Evolutionary conservation across 2,329 filamentous ascomycete species (phyloP), one percentile per base, ranked within the genome.

Genomic region (Rutstroemia sp.): DNA sequence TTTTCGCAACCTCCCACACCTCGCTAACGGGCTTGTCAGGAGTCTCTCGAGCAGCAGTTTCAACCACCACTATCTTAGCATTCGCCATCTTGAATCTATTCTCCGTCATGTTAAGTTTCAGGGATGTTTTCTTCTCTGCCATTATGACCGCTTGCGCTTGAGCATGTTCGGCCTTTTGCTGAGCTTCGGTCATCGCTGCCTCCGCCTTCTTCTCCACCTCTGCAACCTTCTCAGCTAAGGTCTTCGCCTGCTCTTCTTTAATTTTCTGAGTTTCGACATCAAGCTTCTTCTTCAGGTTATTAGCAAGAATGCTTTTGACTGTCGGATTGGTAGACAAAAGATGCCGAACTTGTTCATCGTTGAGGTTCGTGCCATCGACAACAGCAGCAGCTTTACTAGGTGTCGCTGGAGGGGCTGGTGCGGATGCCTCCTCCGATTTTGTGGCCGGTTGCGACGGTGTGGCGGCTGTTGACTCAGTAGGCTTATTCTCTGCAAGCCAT

Each of bases 1-100:
- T 76, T 72, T 92, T 92, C 0, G 87, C 91, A 54, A 88, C 75
- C 61, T 87, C 84, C 88, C 89, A 96, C 0, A 96, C 92, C 71
- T 96, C 91, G 9, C 76, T 81, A 4, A 97, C 90, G 0, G 91
- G 83, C 68, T 84, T 85, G 65, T 92, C 79, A 0, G 92, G 92
- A 0, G 92, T 96, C 48, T 95, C 87, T n/a, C 78, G 79, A 0
- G 87, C 90, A 12, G 92, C 92, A 48, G 83, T 88, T 66, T 91
- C 81, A 3, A 97, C 88, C 1, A 94, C 82, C 1, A 81, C 80
- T 34, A 95, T 73, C 73, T 94, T 95, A 4, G 86, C 88, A 51
- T 78, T 78, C 0, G 84, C 82, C 8, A 75, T 73, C 60, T 79
- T 82, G 48, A 79, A 73, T 68, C 86, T 83, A 64, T 86, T 88